phyloP scores from a whole-genome alignment of 78 protist species.

The Dictyostelium intermedium region DNA sequence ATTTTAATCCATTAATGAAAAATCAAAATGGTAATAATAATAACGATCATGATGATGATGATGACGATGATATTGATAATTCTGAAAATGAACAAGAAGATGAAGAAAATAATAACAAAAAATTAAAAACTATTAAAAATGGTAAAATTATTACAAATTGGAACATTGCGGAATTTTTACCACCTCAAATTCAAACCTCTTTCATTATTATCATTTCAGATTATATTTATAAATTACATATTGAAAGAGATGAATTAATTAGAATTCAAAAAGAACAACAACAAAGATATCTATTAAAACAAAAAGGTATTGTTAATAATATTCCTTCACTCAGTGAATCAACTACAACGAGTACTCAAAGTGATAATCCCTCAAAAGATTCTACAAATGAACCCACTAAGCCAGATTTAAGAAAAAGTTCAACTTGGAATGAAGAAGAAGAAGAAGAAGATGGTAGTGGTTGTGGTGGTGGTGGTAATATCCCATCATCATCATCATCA shows the following conservation, averaged over 20 bases:
- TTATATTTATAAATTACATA: constrained; percentile 16
- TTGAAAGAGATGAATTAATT: constrained; percentile 1
- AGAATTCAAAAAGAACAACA: neutral
- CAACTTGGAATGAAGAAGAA: constrained; percentile 1
- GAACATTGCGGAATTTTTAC: constrained; percentile 62
- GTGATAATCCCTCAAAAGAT: neutral
- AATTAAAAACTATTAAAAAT: neutral
- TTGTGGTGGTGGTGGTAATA: no score
- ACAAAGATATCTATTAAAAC: neutral
- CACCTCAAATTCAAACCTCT: constrained; percentile 27
- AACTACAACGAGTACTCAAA: neutral
- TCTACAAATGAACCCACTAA: neutral
- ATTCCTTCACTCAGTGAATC: neutral
- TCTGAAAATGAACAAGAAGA: neutral
- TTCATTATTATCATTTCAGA: constrained; percentile 58
- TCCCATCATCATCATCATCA: neutral
- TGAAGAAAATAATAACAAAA: neutral
- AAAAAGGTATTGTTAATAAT: neutral
- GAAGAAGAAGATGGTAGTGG: constrained; percentile 1
- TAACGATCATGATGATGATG: neutral
- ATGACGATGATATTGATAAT: neutral
- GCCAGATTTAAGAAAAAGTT: neutral
- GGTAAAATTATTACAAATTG: constrained; percentile 40
- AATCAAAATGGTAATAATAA: neutral
- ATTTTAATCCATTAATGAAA: neutral